Evolutionary conservation across 2,329 filamentous ascomycete genomes (phyloP), one percentile per base, ranked within the genome.

Genomic region (Saccharata proteae): DNA sequence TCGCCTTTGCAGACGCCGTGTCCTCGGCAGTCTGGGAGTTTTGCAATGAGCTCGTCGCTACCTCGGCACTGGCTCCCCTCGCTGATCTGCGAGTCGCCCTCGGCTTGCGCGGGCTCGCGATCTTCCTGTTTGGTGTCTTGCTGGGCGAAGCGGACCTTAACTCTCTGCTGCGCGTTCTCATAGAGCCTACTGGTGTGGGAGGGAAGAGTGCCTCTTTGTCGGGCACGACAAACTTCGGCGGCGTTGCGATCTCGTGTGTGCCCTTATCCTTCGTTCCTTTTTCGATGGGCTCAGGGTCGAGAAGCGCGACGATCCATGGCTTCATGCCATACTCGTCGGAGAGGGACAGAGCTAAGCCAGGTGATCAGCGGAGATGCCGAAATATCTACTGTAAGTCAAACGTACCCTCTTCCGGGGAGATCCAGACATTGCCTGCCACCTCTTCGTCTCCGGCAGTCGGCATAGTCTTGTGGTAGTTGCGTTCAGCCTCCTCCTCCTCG

Each of bases 341-440:
- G 9, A 98, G 69, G 36, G 71, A 62, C 26, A 98, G 69, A 20
- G 90, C 90, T 73, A 74, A 60, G 39, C 28, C n/a, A 25, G 6
- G 36, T 16, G 27, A 36, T 46, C 26, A 44, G 36, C n/a, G 20
- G n/a, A 17, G 9, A 16, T 16, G 8, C 31, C n/a, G 16, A n/a
- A n/a, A n/a, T n/a, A n/a, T n/a, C n/a, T n/a, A n/a, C n/a, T n/a
- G n/a, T n/a, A 24, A 24, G 19, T 25, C 28, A 23, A 17, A 48
- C 49, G 36, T 62, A 79, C 74, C 74, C 52, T 72, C 63, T 42
- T 78, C 68, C 5, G 88, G 85, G 27, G 84, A 75, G 30, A 96
- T 86, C 90, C 90, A 98, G 31, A 98, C 75, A 55, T 94, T 98
- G 26, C 90, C 90, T 16, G 90, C 90, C 17, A 90, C 85, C 65